These are phyloP conservation scores for Drechslerella dactyloides DNA, from an alignment of 2,329 filamentous ascomycete species.

Conservation along the genomic window DNA sequence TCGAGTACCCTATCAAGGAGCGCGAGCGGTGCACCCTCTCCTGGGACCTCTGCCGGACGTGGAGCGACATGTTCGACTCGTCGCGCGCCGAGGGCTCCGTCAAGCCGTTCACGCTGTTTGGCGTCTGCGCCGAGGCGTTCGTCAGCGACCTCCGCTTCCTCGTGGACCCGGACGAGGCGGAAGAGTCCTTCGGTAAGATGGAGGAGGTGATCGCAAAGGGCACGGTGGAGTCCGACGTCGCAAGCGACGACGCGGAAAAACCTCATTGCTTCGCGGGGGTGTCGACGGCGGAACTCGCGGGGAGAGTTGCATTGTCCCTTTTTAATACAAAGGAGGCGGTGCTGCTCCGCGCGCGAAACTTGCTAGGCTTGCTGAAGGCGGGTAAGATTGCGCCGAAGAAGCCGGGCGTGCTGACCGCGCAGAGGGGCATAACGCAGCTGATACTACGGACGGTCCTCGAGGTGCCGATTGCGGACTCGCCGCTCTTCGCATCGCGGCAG, in stretches of 20 bases:
- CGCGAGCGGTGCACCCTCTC: conserved; percentile 43
- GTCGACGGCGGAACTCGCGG: conserved; percentile 12
- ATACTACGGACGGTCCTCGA: conserved; percentile 24
- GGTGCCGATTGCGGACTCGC: conserved; percentile 17
- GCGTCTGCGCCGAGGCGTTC: conserved; percentile 37
- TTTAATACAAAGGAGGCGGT: conserved; percentile 34
- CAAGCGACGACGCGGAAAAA: neutral
- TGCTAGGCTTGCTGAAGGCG: conserved; percentile 29
- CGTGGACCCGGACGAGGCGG: conserved; percentile 39
- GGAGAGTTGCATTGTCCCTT: conserved; percentile 9
- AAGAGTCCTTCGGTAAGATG: conserved; percentile 46
- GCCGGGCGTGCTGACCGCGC: conserved; percentile 19
- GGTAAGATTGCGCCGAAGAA: conserved; percentile 42
- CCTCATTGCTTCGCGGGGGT: neutral
- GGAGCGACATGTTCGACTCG: conserved; percentile 47
- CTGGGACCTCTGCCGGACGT: conserved; percentile 35
- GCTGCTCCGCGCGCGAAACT: conserved; percentile 27
- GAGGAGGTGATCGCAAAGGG: conserved; percentile 23
- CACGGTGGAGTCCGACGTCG: conserved; percentile 17
- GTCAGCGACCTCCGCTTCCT: conserved; percentile 45
- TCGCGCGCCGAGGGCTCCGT: conserved; percentile 12
- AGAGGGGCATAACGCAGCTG: conserved; percentile 28
- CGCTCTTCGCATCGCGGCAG: conserved; percentile 10
- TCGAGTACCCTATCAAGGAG: conserved; percentile 47
- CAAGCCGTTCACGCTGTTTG: conserved; percentile 36